Base-by-base conservation (phyloP, 495 filamentous ascomycete genomes). In the Paragyromitra xinjiangensis region DNA sequence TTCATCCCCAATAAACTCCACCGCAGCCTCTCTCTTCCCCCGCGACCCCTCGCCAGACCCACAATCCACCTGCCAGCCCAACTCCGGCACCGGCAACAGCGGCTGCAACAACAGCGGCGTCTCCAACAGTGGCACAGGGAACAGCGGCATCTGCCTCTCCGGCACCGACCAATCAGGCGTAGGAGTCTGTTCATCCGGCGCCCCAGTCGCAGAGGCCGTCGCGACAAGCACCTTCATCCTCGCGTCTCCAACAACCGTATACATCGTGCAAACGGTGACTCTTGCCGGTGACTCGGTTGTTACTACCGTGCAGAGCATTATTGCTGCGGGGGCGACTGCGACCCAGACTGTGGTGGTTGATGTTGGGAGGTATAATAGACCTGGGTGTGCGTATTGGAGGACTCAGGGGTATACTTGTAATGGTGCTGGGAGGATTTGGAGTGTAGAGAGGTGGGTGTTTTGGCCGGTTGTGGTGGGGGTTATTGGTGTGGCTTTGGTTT, bases 361-460 rank as follows among this genome's bases (percentile, higher is more conserved):
- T 19, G 75, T 65, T n/a, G 71, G 71, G 14, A 48, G 65, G 48
- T 59, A 74, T 19, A 76, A 73, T 45, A 70, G 79, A 24, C 72
- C 65, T 19, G 80, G 80, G 16, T 81, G 80, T 19, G 80, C 79
- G 29, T 81, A 81, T 50, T 81, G 80, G 80, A 59, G 67, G 50
- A 71, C 80, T 4, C 80, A 81, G 75, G 80, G 80, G 26, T 81
- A 72, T 61, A 70, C 70, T 11, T 81, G 80, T 65, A 73, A 58
- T 44, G 79, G 7, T 50, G 80, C 69, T 3, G 66, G 39, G 6
- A 73, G 50, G 53, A 64, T 40, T 11, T 19, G 42, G 19, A 40
- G 45, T 3, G 19, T 79, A 0, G 45, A 59, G 39, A 67, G 51
- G 53, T 79, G 59, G 75, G 12, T 74, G 42, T 56, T 75, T 44